Conservation (phyloP, 495 filamentous ascomycete genomes). For the Penicillium fimorum region DNA sequence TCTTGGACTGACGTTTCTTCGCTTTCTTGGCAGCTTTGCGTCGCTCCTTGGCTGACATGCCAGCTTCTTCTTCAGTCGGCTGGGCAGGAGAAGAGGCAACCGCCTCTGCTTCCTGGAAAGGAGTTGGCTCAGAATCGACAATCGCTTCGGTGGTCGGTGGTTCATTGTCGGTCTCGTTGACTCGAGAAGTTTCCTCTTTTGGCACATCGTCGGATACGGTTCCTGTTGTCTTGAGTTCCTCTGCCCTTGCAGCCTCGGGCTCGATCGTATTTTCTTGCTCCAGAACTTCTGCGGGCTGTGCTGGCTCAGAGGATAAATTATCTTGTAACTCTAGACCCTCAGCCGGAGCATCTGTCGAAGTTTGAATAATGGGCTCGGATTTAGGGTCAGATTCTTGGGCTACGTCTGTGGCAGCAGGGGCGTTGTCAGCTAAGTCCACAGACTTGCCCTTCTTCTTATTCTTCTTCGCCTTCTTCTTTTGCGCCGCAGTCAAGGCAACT, state of each 20-base stretch:
- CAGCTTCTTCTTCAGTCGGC: conserved; percentile 28
- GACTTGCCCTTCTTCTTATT: conserved; percentile 47
- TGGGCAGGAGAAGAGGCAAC: conserved; percentile 14
- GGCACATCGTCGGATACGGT: conserved; percentile 1
- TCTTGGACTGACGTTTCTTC: conserved; percentile 43
- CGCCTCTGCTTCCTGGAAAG: conserved; percentile 16
- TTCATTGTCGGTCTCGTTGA: conserved; percentile 9
- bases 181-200: conserved; percentile 11
- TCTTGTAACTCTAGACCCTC: conserved; percentile 1
- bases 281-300: neutral
- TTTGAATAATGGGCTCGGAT: neutral
- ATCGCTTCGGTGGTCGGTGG: conserved; percentile 6
- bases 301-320: neutral
- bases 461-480: conserved; percentile 32
- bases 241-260: conserved; percentile 1
- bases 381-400: conserved; percentile 7
- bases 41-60: conserved; percentile 40
- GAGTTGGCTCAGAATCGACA: conserved; percentile 12
- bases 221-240: conserved; percentile 8
- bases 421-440: conserved; percentile 24
- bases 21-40: conserved; percentile 50
- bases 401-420: conserved; percentile 6
- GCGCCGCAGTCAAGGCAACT: conserved; percentile 17
- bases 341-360: neutral
- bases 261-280: conserved; percentile 2